These are phyloP conservation scores for Neofusicoccum laricinum DNA, from an alignment of 2,329 filamentous ascomycete genomes.

Conservation along the genomic window DNA sequence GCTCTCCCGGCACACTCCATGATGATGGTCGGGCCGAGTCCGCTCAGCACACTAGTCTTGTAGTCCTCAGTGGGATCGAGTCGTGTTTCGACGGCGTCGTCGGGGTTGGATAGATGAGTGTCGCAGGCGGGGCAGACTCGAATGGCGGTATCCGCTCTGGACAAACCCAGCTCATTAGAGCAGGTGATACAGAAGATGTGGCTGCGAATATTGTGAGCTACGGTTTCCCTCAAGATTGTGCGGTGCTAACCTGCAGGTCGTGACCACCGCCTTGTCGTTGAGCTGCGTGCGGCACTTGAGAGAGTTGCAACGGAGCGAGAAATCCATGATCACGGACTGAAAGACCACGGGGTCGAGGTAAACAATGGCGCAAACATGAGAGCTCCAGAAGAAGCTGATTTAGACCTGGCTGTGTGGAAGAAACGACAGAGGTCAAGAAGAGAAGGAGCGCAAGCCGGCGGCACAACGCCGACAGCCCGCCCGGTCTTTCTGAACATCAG, in stretches of 20 bases:
- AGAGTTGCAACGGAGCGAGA: constrained; percentile 73
- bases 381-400: background rate
- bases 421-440: background rate
- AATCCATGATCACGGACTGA: constrained; percentile 59
- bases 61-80: constrained; percentile 84
- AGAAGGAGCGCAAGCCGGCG: background rate
- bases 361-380: background rate
- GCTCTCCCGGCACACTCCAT: constrained; percentile 84
- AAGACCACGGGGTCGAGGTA: background rate
- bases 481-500: background rate
- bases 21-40: constrained; percentile 74
- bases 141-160: constrained; percentile 50
- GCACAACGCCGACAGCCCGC: background rate
- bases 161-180: constrained; percentile 63
- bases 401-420: background rate
- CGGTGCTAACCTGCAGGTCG: constrained; percentile 70
- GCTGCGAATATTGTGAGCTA: constrained; percentile 42
- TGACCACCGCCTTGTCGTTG: constrained; percentile 72
- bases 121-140: constrained; percentile 74
- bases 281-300: constrained; percentile 72
- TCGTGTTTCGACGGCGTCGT: constrained; percentile 70
- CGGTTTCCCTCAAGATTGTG: no score
- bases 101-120: constrained; percentile 63
- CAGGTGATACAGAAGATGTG: constrained; percentile 85
- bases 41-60: constrained; percentile 81